Evolutionary conservation across 768 basidiomycete genomes (phyloP).

Genomic region (Psilocybe tampanensis): DNA sequence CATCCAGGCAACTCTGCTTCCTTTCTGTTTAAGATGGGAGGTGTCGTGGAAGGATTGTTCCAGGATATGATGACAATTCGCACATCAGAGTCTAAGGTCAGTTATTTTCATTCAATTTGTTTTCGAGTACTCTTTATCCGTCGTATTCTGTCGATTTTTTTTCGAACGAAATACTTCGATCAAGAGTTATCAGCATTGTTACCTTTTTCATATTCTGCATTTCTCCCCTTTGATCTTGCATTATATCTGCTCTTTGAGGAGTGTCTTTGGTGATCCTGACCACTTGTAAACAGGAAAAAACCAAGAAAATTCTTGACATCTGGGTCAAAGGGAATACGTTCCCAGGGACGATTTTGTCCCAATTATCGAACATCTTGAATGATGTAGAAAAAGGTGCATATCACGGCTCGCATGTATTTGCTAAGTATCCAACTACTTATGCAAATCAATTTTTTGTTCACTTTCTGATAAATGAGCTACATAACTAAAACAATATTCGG

Average conservation of each 20-base stretch:
- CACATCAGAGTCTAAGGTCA: constrained; percentile 82
- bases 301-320: constrained; percentile 96
- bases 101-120: constrained; percentile 36
- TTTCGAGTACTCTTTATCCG: too few relatives aligned
- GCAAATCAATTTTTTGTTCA: constrained; percentile 62
- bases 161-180: too few relatives aligned
- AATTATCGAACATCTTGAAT: constrained; percentile 70
- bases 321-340: constrained; percentile 94
- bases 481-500: constrained; percentile 66
- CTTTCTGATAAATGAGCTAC: constrained; percentile 53
- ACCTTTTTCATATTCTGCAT: too few relatives aligned
- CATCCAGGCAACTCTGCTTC: constrained; percentile 73
- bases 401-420: constrained; percentile 66
- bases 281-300: constrained; percentile 78
- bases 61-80: constrained; percentile 76
- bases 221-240: background rate
- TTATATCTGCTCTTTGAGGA: background rate
- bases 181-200: too few relatives aligned
- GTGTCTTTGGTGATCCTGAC: constrained; percentile 35
- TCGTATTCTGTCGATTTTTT: background rate
- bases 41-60: constrained; percentile 86
- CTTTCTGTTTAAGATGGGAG: constrained; percentile 89
- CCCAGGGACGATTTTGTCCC: constrained; percentile 71
- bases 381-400: constrained; percentile 88
- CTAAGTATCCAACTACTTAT: constrained; percentile 77